Evolutionary conservation across 805 yeast genomes (phyloP).

Genomic region (Kuraishia hungarica): DNA sequence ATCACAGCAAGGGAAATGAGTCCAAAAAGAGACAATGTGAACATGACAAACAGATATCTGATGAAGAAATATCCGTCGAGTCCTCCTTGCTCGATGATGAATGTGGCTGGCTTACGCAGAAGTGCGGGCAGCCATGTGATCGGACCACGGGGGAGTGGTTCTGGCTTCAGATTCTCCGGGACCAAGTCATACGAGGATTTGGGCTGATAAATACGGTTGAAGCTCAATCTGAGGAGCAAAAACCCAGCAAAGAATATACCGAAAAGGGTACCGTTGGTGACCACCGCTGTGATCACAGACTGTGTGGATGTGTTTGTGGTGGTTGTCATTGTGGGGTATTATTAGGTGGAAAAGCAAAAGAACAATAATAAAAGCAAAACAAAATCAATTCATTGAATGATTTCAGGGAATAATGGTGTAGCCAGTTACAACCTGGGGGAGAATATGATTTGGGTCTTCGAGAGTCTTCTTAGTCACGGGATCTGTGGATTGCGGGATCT

Average conservation of each 20-base stretch:
- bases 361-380: not conserved
- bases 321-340: slow-evolving; percentile 14
- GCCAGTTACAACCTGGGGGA: too few relatives aligned
- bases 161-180: slow-evolving; percentile 56
- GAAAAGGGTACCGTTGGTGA: slow-evolving; percentile 60
- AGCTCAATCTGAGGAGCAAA: slow-evolving; percentile 53
- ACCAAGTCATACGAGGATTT: slow-evolving; percentile 57
- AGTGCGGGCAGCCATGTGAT: slow-evolving; percentile 64
- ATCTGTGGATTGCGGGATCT: too few relatives aligned
- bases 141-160: slow-evolving; percentile 62
- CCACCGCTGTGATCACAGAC: slow-evolving; percentile 64
- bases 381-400: not conserved
- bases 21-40: slow-evolving; percentile 46
- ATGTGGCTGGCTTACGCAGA: slow-evolving; percentile 58
- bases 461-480: too few relatives aligned
- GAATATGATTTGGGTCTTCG: too few relatives aligned
- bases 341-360: not conserved
- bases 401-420: not conserved
- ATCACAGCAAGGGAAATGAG: slow-evolving; percentile 55
- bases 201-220: slow-evolving; percentile 77
- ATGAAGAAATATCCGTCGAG: slow-evolving; percentile 90
- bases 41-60: slow-evolving; percentile 60
- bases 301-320: slow-evolving; percentile 50
- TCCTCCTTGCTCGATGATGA: slow-evolving; percentile 80
- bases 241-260: slow-evolving; percentile 54